Evolutionary conservation across 2,329 filamentous ascomycete genomes (phyloP), one percentile per base, ranked within the genome.

Genomic region (Pseudocercospora pini-densiflorae): DNA sequence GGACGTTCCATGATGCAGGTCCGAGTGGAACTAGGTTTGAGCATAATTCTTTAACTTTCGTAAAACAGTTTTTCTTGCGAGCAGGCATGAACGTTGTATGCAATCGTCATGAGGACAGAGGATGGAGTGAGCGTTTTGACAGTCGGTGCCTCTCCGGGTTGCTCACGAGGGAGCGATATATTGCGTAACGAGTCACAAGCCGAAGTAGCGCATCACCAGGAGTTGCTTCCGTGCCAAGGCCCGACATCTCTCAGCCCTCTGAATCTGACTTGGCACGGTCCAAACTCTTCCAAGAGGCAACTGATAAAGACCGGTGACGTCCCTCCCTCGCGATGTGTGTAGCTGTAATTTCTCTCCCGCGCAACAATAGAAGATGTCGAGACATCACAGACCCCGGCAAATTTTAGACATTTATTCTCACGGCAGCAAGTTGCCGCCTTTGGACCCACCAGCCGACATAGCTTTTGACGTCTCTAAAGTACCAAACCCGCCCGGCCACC

Each of bases 401-500:
- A 55, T 55, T 19, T 19, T 55, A 31, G 24, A 55, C 7, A 55
- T 55, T 27, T 29, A n/a, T 8, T 29, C 23, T n/a, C 51, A 55
- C 51, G 51, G 51, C 51, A 55, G 51, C 51, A 55, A 55, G 27
- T 27, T 55, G 16, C 51, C 51, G 51, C 51, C 51, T 29, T 27
- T 55, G 24, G 51, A 55, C 51, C 51, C 51, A 33, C 51, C 51
- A 16, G 51, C 51, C 24, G 51, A 55, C 51, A 55, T 55, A 14
- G 51, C 51, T 9, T 55, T 55, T n/a, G 51, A 55, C 24, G 51
- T 55, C 12, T 55, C 51, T n/a, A 55, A 14, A 55, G 51, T 55
- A n/a, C 51, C 51, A 14, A 55, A 55, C 19, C 51, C 51, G 23
- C 51, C 51, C 21, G 51, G 23, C 1, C 12, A 33, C 24, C 8